Evolutionary conservation across 73 alveolate species (phyloP), one percentile per base, ranked within the genome.

Genomic region (Paramecium tetraurelia): DNA sequence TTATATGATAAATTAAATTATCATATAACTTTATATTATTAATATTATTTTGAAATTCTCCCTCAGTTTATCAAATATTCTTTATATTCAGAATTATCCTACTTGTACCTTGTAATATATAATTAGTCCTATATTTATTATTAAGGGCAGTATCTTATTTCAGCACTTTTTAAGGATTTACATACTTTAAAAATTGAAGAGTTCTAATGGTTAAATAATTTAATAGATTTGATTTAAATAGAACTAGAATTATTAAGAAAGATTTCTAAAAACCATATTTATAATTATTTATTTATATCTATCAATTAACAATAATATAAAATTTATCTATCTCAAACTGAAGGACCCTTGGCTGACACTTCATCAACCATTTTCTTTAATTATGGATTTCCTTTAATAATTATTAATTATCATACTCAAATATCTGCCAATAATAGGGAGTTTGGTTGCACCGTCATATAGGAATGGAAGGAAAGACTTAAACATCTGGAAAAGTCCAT

Each of bases 401-500:
- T 16, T 14, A 0, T 72, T 4, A 33, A 0, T 14, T 0, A 18
- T n/a, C 14, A 59, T 86, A 86, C 93, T 86, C 31, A 86, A 40
- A 50, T 86, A 86, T 86, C 85, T 86, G 24, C 93, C 93, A 59
- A 86, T 86, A 5, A 86, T 27, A 2, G 93, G 93, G 12, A 86
- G 9, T 68, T 77, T 86, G 57, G 88, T 63, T 41, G 85, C 85
- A 63, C 88, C 53, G 22, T 86, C 93, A 86, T 86, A 86, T 41
- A 86, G 77, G 40, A 86, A 63, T 14, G 93, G 93, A 8, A 86
- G 63, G 93, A 86, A 86, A 9, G 93, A 63, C 33, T 86, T 86
- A 68, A 86, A 86, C 70, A 86, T 31, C n/a, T 48, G 58, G 89
- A 86, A 86, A 18, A 86, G 72, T 5, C 93, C 93, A 63, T 86